Evolutionary conservation across 768 basidiomycete genomes (phyloP).

Genomic region (Pisolithus marmoratus): DNA sequence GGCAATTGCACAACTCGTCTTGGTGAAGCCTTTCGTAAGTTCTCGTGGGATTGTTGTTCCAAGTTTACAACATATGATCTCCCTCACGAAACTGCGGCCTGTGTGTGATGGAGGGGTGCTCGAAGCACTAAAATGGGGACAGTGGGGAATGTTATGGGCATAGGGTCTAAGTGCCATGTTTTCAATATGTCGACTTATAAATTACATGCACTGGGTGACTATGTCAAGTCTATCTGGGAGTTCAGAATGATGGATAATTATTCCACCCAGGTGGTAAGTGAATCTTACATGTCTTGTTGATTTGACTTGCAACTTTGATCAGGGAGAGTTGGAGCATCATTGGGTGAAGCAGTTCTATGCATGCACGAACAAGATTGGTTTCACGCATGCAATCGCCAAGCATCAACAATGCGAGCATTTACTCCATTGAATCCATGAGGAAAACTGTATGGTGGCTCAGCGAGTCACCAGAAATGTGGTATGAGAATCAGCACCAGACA

Average conservation of each 20-base stretch:
- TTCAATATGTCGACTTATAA: conserved; percentile 27
- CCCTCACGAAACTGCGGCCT: conserved; percentile 6
- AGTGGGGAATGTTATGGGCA: too few relatives aligned
- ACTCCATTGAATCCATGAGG: neutral
- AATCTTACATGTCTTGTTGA: neutral
- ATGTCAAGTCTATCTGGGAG: conserved; percentile 14
- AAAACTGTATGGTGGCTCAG: neutral
- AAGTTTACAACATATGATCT: conserved; percentile 18
- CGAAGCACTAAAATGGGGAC: neutral
- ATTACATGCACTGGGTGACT: conserved; percentile 30
- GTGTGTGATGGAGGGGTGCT: neutral
- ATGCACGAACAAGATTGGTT: conserved; percentile 30
- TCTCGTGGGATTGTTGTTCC: conserved; percentile 14
- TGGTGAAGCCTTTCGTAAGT: conserved; percentile 13
- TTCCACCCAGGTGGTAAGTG: conserved; percentile 30
- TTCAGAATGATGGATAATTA: conserved; percentile 35
- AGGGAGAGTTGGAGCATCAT: conserved; percentile 37
- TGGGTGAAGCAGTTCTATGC: conserved; percentile 33
- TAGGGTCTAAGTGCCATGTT: neutral
- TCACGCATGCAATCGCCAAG: conserved; percentile 23
- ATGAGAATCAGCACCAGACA: neutral
- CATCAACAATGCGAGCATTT: conserved; percentile 14
- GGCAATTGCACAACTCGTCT: conserved; percentile 8
- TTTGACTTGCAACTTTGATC: neutral
- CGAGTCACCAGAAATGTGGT: too few relatives aligned